Conservation (phyloP, 129 eudicot species). For the Artemisia argyi region DNA sequence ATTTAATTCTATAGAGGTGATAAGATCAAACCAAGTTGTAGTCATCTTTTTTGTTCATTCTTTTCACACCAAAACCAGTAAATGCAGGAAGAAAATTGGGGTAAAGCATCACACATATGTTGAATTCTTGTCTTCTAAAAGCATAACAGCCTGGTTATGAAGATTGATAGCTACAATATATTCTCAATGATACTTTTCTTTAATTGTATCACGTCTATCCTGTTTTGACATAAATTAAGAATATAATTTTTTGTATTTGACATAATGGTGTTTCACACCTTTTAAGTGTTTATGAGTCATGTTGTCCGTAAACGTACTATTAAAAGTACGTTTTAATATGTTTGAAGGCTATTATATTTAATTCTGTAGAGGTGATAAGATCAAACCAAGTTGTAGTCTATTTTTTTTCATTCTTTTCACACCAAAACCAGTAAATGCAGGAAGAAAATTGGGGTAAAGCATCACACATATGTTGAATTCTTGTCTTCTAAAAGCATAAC, state of each 20-base stretch:
- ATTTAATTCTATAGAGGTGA: slow-evolving; percentile 14
- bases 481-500: slow-evolving; percentile 36
- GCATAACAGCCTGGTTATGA: slow-evolving; percentile 27
- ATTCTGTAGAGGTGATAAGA: slow-evolving; percentile 28
- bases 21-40: slow-evolving; percentile 38
- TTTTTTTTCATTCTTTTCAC: slow-evolving; percentile 33
- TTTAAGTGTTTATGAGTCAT: no score
- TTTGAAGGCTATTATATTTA: neutral
- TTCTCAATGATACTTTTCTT: slow-evolving; percentile 10
- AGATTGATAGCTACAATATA: slow-evolving; percentile 19
- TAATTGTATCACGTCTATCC: neutral
- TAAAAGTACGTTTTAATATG: no score
- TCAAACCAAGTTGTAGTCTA: slow-evolving; percentile 29
- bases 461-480: slow-evolving; percentile 33
- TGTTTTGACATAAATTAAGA: neutral
- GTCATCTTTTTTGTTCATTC: slow-evolving; percentile 23
- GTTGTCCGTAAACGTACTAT: no score
- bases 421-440: slow-evolving; percentile 32
- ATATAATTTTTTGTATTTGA: neutral
- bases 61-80: slow-evolving; percentile 36
- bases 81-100: slow-evolving; percentile 35
- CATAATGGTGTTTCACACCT: neutral
- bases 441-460: slow-evolving; percentile 34
- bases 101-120: slow-evolving; percentile 31
- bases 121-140: slow-evolving; percentile 38